A percentile compares a stretch with the other conserved stretches of the same genome.
Conservation (phyloP, 2,329 filamentous ascomycete species). For the Tolypocladium guangdongense region DNA sequence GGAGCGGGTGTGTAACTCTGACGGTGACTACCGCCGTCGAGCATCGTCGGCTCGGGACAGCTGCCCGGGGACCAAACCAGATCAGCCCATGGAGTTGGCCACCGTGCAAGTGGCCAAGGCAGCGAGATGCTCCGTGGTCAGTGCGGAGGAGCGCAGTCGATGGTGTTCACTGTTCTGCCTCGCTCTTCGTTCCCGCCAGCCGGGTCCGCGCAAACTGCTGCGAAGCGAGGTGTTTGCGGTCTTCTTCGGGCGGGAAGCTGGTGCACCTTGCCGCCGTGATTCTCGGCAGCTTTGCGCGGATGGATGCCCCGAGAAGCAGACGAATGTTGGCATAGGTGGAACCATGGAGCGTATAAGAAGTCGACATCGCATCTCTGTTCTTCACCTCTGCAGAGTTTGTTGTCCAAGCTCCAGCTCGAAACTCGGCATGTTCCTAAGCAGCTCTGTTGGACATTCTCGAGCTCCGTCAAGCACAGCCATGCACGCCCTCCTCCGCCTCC, state of each 20-base stretch:
- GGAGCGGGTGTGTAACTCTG: no score
- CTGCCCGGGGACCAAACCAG: not conserved
- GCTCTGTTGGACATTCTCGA: not conserved
- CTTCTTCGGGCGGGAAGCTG: not conserved
- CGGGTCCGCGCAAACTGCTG: no score
- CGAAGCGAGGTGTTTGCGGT: slow-evolving; percentile 3
- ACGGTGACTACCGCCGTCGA: no score
- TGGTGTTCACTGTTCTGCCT: not conserved
- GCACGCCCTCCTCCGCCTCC: not conserved
- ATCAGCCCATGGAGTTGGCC: not conserved
- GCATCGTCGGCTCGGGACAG: not conserved
- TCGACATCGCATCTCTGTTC: not conserved
- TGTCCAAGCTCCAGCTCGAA: not conserved
- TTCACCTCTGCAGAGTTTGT: not conserved
- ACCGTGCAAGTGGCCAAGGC: no score
- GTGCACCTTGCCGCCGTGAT: no score
- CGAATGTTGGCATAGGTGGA: not conserved
- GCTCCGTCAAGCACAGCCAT: not conserved
- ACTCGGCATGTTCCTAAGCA: not conserved
- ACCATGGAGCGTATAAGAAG: not conserved
- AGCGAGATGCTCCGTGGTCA: no score
- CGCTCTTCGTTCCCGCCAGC: not conserved
- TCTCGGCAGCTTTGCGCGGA: no score
- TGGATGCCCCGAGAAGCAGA: no score
- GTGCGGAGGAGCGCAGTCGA: no score